phyloP scores from a whole-genome alignment of 306 rosid species.

The Rubus parviflorus region DNA sequence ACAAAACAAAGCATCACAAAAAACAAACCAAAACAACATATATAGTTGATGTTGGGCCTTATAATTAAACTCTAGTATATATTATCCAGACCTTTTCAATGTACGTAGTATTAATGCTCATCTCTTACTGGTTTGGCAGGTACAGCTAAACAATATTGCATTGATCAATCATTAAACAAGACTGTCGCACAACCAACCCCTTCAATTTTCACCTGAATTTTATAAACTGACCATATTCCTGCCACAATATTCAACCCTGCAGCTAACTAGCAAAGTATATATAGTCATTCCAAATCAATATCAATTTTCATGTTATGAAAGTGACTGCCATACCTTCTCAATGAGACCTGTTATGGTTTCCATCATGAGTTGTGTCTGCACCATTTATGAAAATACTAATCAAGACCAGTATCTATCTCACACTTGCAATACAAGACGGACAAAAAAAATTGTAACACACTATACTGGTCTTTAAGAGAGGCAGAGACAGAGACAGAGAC shows the following conservation, averaged over 20 bases:
- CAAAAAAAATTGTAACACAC: not conserved
- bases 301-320: not conserved
- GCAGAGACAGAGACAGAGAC: not conserved
- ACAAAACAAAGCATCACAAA: too few species aligned
- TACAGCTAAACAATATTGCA: not conserved
- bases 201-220: not conserved
- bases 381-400: not conserved
- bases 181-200: not conserved
- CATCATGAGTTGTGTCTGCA: constrained; percentile 20
- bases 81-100: too few species aligned
- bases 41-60: too few species aligned
- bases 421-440: not conserved
- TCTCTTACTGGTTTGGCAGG: not conserved
- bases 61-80: too few species aligned
- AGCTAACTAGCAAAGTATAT: not conserved
- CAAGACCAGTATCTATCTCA: not conserved
- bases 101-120: too few species aligned
- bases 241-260: not conserved
- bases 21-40: too few species aligned
- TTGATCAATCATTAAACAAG: not conserved
- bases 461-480: not conserved
- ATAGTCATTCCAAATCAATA: not conserved
- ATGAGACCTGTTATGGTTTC: constrained; percentile 6
- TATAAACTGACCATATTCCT: not conserved
- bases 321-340: constrained; percentile 16